Evolutionary conservation across 2,329 filamentous ascomycete species (phyloP).

Genomic region (Zymoseptoria passerinii): DNA sequence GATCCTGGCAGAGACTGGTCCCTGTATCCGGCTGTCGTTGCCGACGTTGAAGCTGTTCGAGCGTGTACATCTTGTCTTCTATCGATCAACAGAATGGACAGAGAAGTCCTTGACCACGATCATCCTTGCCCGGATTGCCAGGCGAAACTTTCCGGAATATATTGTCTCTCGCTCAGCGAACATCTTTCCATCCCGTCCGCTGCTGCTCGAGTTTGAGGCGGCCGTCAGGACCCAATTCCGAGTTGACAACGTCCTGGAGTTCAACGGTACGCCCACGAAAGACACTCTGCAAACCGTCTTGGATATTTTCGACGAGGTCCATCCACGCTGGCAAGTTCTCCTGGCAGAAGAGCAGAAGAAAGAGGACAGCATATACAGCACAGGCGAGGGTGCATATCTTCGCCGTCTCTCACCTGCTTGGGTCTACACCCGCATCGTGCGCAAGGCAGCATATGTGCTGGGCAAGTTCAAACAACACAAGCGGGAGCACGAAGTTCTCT

Average conservation of each 20-base stretch:
- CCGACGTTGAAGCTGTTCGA: slow-evolving; percentile 75
- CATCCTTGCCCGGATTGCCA: slow-evolving; percentile 82
- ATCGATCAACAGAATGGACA: slow-evolving; percentile 92
- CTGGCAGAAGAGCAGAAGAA: slow-evolving; percentile 67
- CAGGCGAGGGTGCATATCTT: slow-evolving; percentile 79
- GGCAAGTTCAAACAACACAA: slow-evolving; percentile 74
- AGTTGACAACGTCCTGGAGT: slow-evolving; percentile 75
- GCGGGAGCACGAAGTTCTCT: slow-evolving; percentile 65
- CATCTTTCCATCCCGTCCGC: slow-evolving; percentile 69
- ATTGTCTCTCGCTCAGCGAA: slow-evolving; percentile 82
- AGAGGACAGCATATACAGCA: slow-evolving; percentile 68
- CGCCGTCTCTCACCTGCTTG: slow-evolving; percentile 84
- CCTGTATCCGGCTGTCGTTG: slow-evolving; percentile 73
- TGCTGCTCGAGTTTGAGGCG: slow-evolving; percentile 81
- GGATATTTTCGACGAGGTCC: slow-evolving; percentile 62
- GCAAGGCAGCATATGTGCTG: slow-evolving; percentile 73
- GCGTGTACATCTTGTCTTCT: slow-evolving; percentile 90
- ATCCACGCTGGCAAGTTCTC: slow-evolving; percentile 70
- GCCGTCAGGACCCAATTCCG: slow-evolving; percentile 72
- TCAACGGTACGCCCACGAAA: slow-evolving; percentile 60
- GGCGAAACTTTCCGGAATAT: slow-evolving; percentile 80
- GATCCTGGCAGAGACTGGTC: slow-evolving; percentile 67
- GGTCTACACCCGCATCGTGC: slow-evolving; percentile 85
- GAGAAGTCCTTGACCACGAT: slow-evolving; percentile 94
- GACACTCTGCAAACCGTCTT: slow-evolving; percentile 60